A percentile compares a stretch with the other conserved stretches of the same genome.
Conservation (phyloP, 2,329 filamentous ascomycete species). For the Monilinia fructicola region DNA sequence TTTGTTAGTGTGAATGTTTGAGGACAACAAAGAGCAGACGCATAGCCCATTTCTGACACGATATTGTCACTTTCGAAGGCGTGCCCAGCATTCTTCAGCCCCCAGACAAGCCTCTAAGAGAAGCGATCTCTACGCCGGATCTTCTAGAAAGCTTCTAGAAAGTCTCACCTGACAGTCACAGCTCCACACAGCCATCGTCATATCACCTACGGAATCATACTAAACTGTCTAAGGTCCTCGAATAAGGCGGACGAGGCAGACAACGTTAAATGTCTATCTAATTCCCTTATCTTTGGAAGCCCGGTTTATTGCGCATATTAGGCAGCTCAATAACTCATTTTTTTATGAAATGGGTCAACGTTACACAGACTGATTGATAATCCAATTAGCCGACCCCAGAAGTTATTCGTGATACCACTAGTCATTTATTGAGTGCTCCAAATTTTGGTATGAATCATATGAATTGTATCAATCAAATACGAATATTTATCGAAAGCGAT, state of each 20-base stretch:
- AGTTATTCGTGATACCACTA: neutral
- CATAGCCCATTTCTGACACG: neutral
- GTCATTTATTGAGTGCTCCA: neutral
- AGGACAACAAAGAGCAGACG: neutral
- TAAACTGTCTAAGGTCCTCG: neutral
- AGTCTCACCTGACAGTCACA: slow-evolving; percentile 11
- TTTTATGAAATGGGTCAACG: neutral
- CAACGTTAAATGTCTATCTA: neutral
- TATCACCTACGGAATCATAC: neutral
- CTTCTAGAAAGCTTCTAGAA: slow-evolving; percentile 25
- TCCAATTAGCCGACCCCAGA: neutral
- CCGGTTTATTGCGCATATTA: neutral
- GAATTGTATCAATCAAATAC: neutral
- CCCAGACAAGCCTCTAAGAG: slow-evolving; percentile 3
- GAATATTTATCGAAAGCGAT: neutral
- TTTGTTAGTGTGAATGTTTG: neutral
- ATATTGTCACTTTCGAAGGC: neutral
- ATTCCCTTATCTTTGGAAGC: neutral
- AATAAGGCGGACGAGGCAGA: slow-evolving; percentile 2
- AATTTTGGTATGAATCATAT: neutral
- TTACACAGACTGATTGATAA: neutral
- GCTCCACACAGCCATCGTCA: slow-evolving; percentile 11
- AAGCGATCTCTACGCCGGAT: neutral
- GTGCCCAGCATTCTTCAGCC: neutral
- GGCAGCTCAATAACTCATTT: neutral